Percentiles rank a stretch among this genome's conserved stretches.
These are phyloP conservation scores for Apophysomyces trapeziformis DNA, from an alignment of 371 early-diverging fungal species.

Conservation along the genomic window DNA sequence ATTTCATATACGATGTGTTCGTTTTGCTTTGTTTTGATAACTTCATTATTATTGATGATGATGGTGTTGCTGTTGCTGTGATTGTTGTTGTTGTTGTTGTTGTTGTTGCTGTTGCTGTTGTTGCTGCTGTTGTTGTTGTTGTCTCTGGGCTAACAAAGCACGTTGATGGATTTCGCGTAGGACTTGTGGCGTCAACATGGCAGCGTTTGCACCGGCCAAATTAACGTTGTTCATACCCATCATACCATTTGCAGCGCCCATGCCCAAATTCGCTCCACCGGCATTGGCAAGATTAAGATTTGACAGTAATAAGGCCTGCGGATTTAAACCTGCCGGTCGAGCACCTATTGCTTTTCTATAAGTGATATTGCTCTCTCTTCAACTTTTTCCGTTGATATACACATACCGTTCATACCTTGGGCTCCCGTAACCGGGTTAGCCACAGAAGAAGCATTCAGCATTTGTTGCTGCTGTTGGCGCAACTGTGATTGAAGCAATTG, in stretches of 20 bases:
- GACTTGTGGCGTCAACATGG: conserved; percentile 38
- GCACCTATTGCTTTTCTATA: conserved; percentile 1
- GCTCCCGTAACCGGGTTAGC: background rate
- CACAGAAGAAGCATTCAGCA: conserved; percentile 15
- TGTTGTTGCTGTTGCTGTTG: conserved; percentile 48
- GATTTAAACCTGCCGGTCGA: conserved; percentile 36
- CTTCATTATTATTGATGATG: conserved; percentile 13
- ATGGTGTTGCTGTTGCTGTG: conserved; percentile 23
- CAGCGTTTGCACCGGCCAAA: conserved; percentile 19
- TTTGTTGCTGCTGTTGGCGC: conserved; percentile 8
- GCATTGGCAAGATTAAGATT: conserved; percentile 42
- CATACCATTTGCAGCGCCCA: conserved; percentile 24
- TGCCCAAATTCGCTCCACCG: conserved; percentile 20
- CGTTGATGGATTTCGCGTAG: conserved; percentile 21
- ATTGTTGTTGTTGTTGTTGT: conserved; percentile 44
- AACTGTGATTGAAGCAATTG: conserved; percentile 15
- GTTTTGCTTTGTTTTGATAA: background rate
- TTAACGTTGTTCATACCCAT: conserved; percentile 31
- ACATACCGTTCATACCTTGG: conserved; percentile 17
- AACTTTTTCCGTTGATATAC: background rate
- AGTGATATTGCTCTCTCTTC: background rate
- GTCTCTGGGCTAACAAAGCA: conserved; percentile 32
- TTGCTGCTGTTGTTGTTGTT: conserved; percentile 49
- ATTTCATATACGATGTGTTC: too few relatives aligned
- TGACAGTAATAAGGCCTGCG: conserved; percentile 46